These are phyloP conservation scores for Chimonanthus salicifolius DNA, from an alignment of 164 flowering plant species.

Conservation along the genomic window DNA sequence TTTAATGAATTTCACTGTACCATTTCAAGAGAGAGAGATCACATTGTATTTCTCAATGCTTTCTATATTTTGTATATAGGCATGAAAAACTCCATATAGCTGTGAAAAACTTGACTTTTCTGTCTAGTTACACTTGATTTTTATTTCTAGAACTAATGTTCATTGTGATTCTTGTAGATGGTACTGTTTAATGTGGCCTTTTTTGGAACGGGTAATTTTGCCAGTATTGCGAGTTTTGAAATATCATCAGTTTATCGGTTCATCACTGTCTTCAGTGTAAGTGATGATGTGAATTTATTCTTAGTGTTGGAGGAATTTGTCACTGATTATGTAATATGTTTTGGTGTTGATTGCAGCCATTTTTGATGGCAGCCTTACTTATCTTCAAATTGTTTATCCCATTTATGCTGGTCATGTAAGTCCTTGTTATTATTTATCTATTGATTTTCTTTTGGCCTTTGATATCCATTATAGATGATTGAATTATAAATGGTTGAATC, in stretches of 20 bases:
- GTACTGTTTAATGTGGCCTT: conserved; percentile 91
- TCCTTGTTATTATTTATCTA: conserved; percentile 5
- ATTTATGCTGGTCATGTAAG: conserved; percentile 98
- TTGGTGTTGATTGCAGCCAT: conserved; percentile 65
- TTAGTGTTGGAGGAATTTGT: neutral
- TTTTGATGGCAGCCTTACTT: conserved; percentile 90
- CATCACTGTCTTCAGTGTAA: conserved; percentile 91
- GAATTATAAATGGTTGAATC: neutral
- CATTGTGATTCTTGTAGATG: conserved; percentile 43
- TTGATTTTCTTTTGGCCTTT: neutral
- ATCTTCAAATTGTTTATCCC: conserved; percentile 92
- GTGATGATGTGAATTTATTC: conserved; percentile 16
- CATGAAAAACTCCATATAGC: too few species aligned
- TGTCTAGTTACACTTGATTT: too few species aligned
- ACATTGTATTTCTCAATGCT: too few species aligned
- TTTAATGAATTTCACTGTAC: too few species aligned
- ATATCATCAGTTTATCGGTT: conserved; percentile 96
- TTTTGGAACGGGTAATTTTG: conserved; percentile 96
- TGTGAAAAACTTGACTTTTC: too few species aligned
- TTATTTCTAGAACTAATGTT: conserved; percentile 8
- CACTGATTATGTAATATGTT: conserved; percentile 11
- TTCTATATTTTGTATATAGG: too few species aligned
- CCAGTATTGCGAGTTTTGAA: conserved; percentile 98
- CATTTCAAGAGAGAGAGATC: too few species aligned
- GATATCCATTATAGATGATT: neutral